phyloP scores from a whole-genome alignment of 441 rosid genomes.

The Daphne laureola region DNA sequence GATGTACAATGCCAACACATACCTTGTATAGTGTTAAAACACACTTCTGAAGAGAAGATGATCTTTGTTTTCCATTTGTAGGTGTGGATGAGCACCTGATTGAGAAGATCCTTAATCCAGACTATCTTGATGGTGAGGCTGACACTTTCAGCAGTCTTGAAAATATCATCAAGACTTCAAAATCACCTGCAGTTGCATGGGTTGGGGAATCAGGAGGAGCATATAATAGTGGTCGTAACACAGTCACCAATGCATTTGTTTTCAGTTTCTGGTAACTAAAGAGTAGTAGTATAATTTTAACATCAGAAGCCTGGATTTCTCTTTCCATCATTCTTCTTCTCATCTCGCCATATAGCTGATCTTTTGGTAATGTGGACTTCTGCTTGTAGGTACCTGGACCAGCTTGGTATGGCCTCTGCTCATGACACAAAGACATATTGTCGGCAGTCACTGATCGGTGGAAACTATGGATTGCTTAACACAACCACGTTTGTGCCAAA shows the following conservation, averaged over 20 bases:
- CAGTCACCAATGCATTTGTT: slow-evolving; percentile 78
- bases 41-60: slow-evolving; percentile 12
- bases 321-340: not conserved
- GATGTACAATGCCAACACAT: slow-evolving; percentile 12
- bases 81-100: slow-evolving; percentile 74
- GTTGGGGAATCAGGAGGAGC: slow-evolving; percentile 99
- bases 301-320: not conserved
- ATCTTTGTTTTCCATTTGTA: slow-evolving; percentile 10
- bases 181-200: slow-evolving; percentile 66
- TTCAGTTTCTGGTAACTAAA: slow-evolving; percentile 86
- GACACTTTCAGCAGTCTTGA: slow-evolving; percentile 44
- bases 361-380: not conserved
- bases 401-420: slow-evolving; percentile 76
- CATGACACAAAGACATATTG: slow-evolving; percentile 84
- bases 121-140: slow-evolving; percentile 53
- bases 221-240: slow-evolving; percentile 81
- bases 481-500: slow-evolving; percentile 74
- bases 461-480: slow-evolving; percentile 83
- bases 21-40: no score
- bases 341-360: not conserved
- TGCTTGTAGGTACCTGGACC: slow-evolving; percentile 79
- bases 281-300: not conserved
- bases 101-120: slow-evolving; percentile 76
- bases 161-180: slow-evolving; percentile 38
- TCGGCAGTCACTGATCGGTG: slow-evolving; percentile 85